Evolutionary conservation across 305 asterid genomes (phyloP), one percentile per base, ranked within the genome.

Genomic region (Solanum hybrid): DNA sequence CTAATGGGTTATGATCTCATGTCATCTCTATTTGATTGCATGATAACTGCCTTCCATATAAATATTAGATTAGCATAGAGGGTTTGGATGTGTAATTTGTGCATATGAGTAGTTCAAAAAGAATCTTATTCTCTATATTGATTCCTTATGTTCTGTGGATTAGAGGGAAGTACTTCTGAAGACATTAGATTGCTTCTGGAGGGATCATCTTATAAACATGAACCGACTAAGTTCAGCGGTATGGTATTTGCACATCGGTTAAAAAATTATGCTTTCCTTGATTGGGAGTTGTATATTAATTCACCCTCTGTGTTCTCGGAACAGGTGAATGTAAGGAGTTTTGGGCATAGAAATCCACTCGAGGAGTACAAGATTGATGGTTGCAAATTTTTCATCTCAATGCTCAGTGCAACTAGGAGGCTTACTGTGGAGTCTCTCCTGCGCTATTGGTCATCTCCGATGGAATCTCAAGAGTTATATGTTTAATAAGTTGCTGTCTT

Each of bases 121-220:
- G 77, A 31, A 61, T 61, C 51, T 85, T 61, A 22, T 57, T 32
- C 31, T 57, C 78, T 57, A 31, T 32, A 61, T 85, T 85, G 78
- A 57, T 85, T 57, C n/a, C 78, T 85, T 85, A 61, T 61, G 88
- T 22, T 85, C 76, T 85, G 87, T 88, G 89, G 88, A 32, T 89
- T 85, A 97, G 99, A 96, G 97, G 95, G 97, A 94, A 20, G 99
- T 98, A 89, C 94, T 98, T 87, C 94, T 98, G 92, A 97, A 97
- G 93, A 96, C 98, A 83, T 93, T 98, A 45, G 99, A 98, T 94
- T 95, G 96, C 92, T 98, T 96, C 93, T 98, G 99, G 99, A 95
- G 98, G 95, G 99, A 98, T 93, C 99, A 98, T 92, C 98, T 98
- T 65, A 97, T 98, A 91, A 98, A 98, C 95, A 98, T 98, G 99